Evolutionary conservation across 2,329 filamentous ascomycete genomes (phyloP).

Genomic region (Ascocoryne sarcoides): DNA sequence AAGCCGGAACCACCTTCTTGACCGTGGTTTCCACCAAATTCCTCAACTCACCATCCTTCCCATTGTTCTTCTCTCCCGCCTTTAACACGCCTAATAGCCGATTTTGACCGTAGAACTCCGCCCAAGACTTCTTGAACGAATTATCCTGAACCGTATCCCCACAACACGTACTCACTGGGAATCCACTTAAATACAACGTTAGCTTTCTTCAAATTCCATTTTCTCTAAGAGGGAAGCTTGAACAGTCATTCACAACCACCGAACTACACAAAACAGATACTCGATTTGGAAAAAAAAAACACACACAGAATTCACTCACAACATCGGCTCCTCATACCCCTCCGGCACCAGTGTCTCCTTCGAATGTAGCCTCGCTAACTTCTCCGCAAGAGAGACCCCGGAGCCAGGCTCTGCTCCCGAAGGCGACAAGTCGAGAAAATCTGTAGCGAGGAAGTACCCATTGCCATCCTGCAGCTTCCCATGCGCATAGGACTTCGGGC

Average conservation of each 20-base stretch:
- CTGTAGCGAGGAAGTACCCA: slow-evolving; percentile 55
- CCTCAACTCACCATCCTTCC: slow-evolving; percentile 52
- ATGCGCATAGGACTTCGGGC: slow-evolving; percentile 66
- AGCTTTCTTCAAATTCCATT: too few relatives aligned
- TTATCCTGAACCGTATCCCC: slow-evolving; percentile 80
- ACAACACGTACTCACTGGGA: slow-evolving; percentile 78
- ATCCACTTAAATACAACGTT: too few relatives aligned
- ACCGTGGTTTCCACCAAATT: slow-evolving; percentile 57
- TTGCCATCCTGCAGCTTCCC: slow-evolving; percentile 36
- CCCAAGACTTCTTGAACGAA: slow-evolving; percentile 63
- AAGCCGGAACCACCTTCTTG: slow-evolving; percentile 57
- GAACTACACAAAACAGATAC: too few relatives aligned
- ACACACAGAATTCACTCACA: too few relatives aligned
- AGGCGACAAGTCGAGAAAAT: slow-evolving; percentile 62
- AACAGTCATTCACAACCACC: too few relatives aligned
- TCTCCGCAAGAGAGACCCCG: slow-evolving; percentile 56
- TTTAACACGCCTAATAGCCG: slow-evolving; percentile 58
- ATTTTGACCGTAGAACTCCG: slow-evolving; percentile 75
- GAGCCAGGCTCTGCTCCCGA: slow-evolving; percentile 29
- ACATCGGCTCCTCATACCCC: slow-evolving; percentile 52
- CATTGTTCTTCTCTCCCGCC: slow-evolving; percentile 50
- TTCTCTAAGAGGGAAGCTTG: too few relatives aligned
- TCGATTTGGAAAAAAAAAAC: too few relatives aligned
- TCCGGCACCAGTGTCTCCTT: slow-evolving; percentile 60
- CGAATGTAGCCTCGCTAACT: slow-evolving; percentile 71